These are phyloP conservation scores for Fraxinus albicans DNA, from an alignment of 305 asterid genomes.

Conservation along the genomic window DNA sequence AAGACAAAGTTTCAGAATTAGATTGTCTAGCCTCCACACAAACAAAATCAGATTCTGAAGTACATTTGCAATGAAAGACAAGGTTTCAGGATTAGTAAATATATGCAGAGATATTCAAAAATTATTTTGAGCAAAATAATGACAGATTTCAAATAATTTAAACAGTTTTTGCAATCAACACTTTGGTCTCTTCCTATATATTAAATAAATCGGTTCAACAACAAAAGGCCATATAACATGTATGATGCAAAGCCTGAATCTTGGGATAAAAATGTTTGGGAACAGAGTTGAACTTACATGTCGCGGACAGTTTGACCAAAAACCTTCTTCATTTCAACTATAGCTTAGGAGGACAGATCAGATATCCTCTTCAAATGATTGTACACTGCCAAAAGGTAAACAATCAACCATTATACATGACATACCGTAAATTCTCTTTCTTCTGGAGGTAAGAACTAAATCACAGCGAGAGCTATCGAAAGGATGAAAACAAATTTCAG, in stretches of 20 bases:
- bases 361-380: conserved; percentile 21
- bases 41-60: conserved; percentile 4
- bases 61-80: background rate
- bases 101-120: background rate
- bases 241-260: background rate
- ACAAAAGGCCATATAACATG: background rate
- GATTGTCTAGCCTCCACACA: conserved; percentile 8
- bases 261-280: background rate
- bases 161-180: background rate
- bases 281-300: conserved; percentile 55
- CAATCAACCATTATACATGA: conserved; percentile 7
- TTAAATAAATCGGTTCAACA: background rate
- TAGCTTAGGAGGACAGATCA: conserved; percentile 37
- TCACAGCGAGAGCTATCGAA: conserved; percentile 16
- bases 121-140: background rate
- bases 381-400: conserved; percentile 27
- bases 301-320: conserved; percentile 95
- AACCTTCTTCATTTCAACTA: conserved; percentile 80
- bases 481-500: background rate
- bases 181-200: background rate
- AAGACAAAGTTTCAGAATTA: conserved; percentile 3
- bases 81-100: background rate
- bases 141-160: background rate
- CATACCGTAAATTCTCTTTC: background rate
- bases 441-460: background rate